A percentile compares a stretch with the other conserved stretches of the same genome.
These are phyloP conservation scores for Trichoderma hamatum DNA, from an alignment of 2,329 filamentous ascomycete species.

Conservation along the genomic window DNA sequence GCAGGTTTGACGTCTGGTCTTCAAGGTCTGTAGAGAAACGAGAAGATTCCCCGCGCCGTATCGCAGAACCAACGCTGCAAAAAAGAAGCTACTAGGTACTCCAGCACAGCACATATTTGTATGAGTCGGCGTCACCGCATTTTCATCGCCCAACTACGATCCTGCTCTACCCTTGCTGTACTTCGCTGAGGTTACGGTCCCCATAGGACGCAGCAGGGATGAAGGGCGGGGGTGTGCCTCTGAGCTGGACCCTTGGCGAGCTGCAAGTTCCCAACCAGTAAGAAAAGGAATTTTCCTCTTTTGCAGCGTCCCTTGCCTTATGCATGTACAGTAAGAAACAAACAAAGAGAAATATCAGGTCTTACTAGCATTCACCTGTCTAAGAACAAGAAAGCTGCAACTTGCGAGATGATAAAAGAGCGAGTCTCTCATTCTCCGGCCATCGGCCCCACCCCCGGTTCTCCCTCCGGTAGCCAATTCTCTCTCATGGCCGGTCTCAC, in stretches of 20 bases:
- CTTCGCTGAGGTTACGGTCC: constrained; percentile 1
- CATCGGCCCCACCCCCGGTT: constrained; percentile 19
- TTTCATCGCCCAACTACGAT: constrained; percentile 11
- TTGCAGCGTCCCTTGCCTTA: constrained; percentile 3
- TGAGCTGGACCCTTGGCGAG: constrained; percentile 19
- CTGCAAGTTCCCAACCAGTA: constrained; percentile 7
- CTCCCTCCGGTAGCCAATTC: constrained; percentile 2
- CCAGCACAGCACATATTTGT: background rate
- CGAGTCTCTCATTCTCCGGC: background rate
- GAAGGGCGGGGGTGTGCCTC: background rate
- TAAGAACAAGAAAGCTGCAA: background rate
- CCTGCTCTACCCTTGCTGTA: background rate
- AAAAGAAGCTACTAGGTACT: no score
- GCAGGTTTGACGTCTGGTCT: background rate
- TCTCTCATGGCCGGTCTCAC: background rate
- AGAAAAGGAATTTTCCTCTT: background rate
- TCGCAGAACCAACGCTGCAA: background rate
- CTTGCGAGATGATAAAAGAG: background rate
- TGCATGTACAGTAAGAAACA: background rate
- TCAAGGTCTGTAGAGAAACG: no score
- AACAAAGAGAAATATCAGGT: background rate
- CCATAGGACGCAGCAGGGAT: constrained; percentile 23
- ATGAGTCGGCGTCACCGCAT: constrained; percentile 25
- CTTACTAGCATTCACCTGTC: background rate
- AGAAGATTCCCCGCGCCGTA: no score